A percentile compares a stretch with the other conserved stretches of the same genome.
These are phyloP conservation scores for Crotalaria pallida DNA, from an alignment of 306 rosid genomes.

Conservation along the genomic window DNA sequence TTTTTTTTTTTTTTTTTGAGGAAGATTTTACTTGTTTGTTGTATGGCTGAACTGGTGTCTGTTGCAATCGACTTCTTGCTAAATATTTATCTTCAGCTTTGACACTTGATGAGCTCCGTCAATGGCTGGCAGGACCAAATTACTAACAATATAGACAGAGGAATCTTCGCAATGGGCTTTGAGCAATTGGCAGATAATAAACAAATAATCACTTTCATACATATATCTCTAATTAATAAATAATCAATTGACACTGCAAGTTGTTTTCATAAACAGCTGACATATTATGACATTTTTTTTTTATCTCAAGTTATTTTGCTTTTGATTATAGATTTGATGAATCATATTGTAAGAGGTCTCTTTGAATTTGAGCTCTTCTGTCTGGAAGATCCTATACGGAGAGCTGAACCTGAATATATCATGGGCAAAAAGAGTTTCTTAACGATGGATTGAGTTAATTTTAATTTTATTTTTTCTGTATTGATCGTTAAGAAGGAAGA, in stretches of 20 bases:
- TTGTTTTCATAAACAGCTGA: neutral
- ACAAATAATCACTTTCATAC: neutral
- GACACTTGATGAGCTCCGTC: neutral
- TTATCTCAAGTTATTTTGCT: neutral
- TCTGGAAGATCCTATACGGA: neutral
- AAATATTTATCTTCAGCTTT: neutral
- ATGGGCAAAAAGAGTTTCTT: neutral
- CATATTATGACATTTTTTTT: neutral
- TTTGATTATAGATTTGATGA: neutral
- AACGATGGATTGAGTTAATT: neutral
- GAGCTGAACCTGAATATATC: neutral
- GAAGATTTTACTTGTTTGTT: too few relatives aligned
- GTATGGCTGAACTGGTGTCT: neutral
- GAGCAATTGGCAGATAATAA: neutral
- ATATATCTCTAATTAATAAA: too few relatives aligned
- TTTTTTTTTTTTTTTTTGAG: too few relatives aligned
- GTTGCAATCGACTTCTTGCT: neutral
- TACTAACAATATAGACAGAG: neutral
- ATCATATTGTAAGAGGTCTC: neutral
- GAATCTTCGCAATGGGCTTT: neutral
- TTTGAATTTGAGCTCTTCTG: neutral
- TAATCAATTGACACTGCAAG: neutral
- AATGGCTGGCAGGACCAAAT: neutral
- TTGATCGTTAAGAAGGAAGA: neutral
- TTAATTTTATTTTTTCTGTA: neutral